phyloP scores from a whole-genome alignment of 73 alveolate species.

The Stentor coeruleus region DNA sequence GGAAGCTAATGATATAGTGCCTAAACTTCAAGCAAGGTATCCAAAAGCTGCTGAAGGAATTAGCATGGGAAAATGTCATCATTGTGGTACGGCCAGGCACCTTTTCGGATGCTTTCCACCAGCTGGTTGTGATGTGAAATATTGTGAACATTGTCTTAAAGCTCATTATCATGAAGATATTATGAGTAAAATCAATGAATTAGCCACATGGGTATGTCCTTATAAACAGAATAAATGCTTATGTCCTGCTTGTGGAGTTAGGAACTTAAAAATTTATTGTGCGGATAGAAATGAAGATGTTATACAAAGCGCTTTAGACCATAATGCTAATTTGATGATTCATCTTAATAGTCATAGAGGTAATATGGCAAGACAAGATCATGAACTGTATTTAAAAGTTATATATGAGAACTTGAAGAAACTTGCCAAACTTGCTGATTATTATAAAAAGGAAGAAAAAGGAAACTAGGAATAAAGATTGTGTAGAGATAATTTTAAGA shows the following conservation, averaged over 20 bases:
- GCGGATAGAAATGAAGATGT: background rate
- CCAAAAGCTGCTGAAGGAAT: slow-evolving; percentile 23
- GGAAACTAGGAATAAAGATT: no score
- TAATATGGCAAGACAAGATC: background rate
- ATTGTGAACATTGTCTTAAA: slow-evolving; percentile 21
- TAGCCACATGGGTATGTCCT: slow-evolving; percentile 21
- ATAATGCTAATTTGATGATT: background rate
- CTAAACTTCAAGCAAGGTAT: slow-evolving; percentile 14
- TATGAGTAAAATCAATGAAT: background rate
- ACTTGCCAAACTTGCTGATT: slow-evolving; percentile 6
- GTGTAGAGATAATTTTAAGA: no score
- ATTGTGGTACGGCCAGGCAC: background rate
- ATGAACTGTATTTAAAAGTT: slow-evolving; percentile 1
- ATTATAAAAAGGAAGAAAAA: slow-evolving; percentile 7
- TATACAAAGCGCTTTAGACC: slow-evolving; percentile 25
- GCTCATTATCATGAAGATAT: slow-evolving; percentile 11
- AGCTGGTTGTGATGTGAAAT: background rate
- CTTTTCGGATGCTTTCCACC: slow-evolving; percentile 23
- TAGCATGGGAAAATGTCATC: background rate
- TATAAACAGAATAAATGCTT: slow-evolving; percentile 2
- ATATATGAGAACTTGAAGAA: slow-evolving; percentile 17
- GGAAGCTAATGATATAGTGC: background rate
- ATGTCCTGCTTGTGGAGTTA: slow-evolving; percentile 19
- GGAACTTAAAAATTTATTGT: background rate
- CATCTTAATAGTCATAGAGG: background rate